Evolutionary conservation across 495 filamentous ascomycete species (phyloP), one percentile per base, ranked within the genome.

Genomic region (Staphylotrichum tortipilum): DNA sequence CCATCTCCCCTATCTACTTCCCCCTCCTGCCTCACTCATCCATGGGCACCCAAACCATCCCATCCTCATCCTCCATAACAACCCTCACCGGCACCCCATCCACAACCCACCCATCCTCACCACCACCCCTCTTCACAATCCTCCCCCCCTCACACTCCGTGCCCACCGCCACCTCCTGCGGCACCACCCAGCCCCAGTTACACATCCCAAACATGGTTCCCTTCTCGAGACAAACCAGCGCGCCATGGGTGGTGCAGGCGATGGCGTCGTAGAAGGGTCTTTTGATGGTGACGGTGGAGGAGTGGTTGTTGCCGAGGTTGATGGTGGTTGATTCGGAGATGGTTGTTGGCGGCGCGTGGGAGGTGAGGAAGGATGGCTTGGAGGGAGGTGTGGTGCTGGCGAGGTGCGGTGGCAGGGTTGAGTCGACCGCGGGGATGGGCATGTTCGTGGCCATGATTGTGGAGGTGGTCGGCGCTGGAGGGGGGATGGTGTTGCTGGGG

Each of bases 61-160:
- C 23, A 11, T 42, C 9, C 40, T 42, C 23, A 11, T 29, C 23
- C 24, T 42, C 40, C n/a, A 14, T n/a, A n/a, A n/a, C n/a, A n/a
- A n/a, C n/a, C n/a, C n/a, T 26, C 40, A 42, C 40, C 3, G 6
- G 2, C 40, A 17, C 24, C 40, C 1, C 0, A 23, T 42, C 22
- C 22, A 12, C 28, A 24, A 14, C n/a, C n/a, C n/a, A n/a, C n/a
- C n/a, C n/a, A n/a, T 29, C 28, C 10, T 18, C 36, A 12, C 14
- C 34, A 5, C 9, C 22, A 9, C 26, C 12, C n/a, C 33, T 12
- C 31, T 36, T 47, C 8, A 44, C 44, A n/a, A 48, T 48, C 30
- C 28, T 38, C 6, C 52, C 45, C 11, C 44, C 39, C 18, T 40
- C 34, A 18, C 46, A 54, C 30, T 24, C 2, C 2, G 45, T 49